Evolutionary conservation across 2,329 filamentous ascomycete species (phyloP), one percentile per base, ranked within the genome.

Genomic region (Aspergillus quadricinctus): DNA sequence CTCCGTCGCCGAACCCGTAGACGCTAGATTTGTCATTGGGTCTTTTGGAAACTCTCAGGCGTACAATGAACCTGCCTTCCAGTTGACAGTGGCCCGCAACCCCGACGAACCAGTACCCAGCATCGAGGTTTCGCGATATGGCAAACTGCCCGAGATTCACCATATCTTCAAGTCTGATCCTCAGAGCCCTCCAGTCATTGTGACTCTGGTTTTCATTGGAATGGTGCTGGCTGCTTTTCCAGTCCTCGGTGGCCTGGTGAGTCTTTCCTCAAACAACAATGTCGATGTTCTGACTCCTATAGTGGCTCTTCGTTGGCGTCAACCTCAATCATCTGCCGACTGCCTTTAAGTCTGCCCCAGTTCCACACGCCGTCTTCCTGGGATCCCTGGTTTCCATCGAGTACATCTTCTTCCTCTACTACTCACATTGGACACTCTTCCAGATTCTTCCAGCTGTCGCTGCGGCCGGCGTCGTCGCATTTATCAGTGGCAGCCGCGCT

Each of bases 401-500:
- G 75, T 89, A 84, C 17, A 86, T 96, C 55, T 97, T 99, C 77
- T 93, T 94, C 79, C 77, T 96, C 63, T 99, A 99, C 82, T 97
- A 97, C 77, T 88, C 84, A 53, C 85, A 78, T 69, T 97, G 93
- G 92, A 96, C 88, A 69, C 80, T 99, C 48, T 96, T 97, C 81
- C 88, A 96, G 79, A 86, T 85, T 14, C 80, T 99, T 50, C 92
- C 92, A 4, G 86, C 86, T 27, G 86, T 88, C 53, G 80, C 80
- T 35, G 76, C 86, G 46, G 83, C 94, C 29, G 86, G 87, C 17
- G 75, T 83, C 27, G 83, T 92, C 54, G 85, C 90, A 10, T 90
- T 96, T 70, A 75, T 97, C 60, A 96, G 90, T 71, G 94, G 94
- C 55, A 92, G 88, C 70, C 88, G 92, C 74, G 94, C 94, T 4